Conservation (phyloP, 345 rosid species). For the Salix suchowensis region DNA sequence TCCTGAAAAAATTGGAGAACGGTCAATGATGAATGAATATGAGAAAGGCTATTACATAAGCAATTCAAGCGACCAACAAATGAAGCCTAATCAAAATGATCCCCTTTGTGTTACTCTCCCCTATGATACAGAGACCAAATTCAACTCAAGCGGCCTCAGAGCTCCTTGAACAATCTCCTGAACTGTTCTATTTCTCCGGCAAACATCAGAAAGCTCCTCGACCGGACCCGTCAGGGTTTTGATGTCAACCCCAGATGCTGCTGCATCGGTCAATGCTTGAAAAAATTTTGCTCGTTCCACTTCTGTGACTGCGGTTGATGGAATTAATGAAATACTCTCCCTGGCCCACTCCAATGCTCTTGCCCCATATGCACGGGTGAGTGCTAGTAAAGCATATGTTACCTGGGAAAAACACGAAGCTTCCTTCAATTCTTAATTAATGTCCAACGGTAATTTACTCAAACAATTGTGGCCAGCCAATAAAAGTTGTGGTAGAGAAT, state of each 20-base stretch:
- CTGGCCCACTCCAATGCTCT: slow-evolving; percentile 79
- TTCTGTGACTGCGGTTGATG: slow-evolving; percentile 69
- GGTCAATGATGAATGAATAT: slow-evolving; percentile 22
- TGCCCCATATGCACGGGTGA: slow-evolving; percentile 58
- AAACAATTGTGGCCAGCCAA: background rate
- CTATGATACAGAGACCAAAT: slow-evolving; percentile 49
- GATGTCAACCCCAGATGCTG: slow-evolving; percentile 67
- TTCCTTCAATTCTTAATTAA: background rate
- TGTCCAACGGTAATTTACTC: background rate
- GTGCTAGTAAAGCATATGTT: slow-evolving; percentile 65
- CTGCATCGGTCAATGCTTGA: slow-evolving; percentile 66
- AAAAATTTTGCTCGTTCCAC: slow-evolving; percentile 64
- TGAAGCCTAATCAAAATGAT: slow-evolving; percentile 47
- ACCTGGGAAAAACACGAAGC: slow-evolving; percentile 37
- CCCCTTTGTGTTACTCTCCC: slow-evolving; percentile 18
- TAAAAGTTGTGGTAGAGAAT: background rate
- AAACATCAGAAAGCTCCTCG: slow-evolving; percentile 88
- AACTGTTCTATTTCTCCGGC: slow-evolving; percentile 87
- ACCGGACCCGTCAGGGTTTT: slow-evolving; percentile 55
- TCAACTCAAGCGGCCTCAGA: slow-evolving; percentile 77
- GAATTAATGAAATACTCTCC: slow-evolving; percentile 64
- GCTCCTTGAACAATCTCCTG: slow-evolving; percentile 92
- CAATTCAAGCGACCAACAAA: slow-evolving; percentile 7
- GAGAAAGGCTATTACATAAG: slow-evolving; percentile 20
- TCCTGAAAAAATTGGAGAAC: slow-evolving; percentile 53